Conservation (phyloP, 805 yeast genomes). For the Yarrowia sp. region DNA sequence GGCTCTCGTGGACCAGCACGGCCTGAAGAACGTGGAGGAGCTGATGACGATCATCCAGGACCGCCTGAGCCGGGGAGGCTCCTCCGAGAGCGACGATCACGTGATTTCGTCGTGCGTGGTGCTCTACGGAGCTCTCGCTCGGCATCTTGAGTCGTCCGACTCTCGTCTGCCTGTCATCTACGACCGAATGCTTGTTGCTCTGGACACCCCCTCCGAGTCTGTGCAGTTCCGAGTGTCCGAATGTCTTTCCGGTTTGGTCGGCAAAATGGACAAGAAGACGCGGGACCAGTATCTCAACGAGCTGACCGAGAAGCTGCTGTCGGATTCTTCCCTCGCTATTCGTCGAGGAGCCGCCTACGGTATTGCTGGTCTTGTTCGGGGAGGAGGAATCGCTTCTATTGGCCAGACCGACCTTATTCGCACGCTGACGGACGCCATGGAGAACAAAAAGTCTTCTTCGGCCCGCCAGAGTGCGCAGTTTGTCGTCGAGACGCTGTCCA, state of each 20-base stretch:
- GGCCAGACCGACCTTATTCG: slow-evolving; percentile 76
- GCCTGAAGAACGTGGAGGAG: slow-evolving; percentile 60
- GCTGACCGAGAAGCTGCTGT: slow-evolving; percentile 60
- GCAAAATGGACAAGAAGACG: slow-evolving; percentile 46
- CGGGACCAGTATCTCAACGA: slow-evolving; percentile 55
- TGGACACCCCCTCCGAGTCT: slow-evolving; percentile 83
- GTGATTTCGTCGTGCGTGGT: slow-evolving; percentile 80
- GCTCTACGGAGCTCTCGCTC: slow-evolving; percentile 86
- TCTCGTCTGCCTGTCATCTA: slow-evolving; percentile 61
- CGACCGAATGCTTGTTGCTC: slow-evolving; percentile 65
- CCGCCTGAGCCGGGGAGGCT: slow-evolving; percentile 44
- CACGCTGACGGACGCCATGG: slow-evolving; percentile 74
- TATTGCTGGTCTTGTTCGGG: slow-evolving; percentile 87
- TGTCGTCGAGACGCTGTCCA: slow-evolving; percentile 81
- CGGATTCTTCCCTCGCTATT: slow-evolving; percentile 44
- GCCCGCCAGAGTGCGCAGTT: slow-evolving; percentile 85
- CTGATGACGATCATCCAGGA: slow-evolving; percentile 80
- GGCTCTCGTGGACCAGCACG: slow-evolving; percentile 63
- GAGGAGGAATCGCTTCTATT: slow-evolving; percentile 78
- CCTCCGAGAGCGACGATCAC: slow-evolving; percentile 52
- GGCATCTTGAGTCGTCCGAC: slow-evolving; percentile 70
- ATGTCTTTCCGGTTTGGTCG: slow-evolving; percentile 80
- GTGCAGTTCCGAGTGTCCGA: slow-evolving; percentile 86
- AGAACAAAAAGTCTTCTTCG: slow-evolving; percentile 71
- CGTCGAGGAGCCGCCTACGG: slow-evolving; percentile 97